Evolutionary conservation across 345 rosid genomes (phyloP), one percentile per base, ranked within the genome.

Genomic region (Alliaria petiolata): DNA sequence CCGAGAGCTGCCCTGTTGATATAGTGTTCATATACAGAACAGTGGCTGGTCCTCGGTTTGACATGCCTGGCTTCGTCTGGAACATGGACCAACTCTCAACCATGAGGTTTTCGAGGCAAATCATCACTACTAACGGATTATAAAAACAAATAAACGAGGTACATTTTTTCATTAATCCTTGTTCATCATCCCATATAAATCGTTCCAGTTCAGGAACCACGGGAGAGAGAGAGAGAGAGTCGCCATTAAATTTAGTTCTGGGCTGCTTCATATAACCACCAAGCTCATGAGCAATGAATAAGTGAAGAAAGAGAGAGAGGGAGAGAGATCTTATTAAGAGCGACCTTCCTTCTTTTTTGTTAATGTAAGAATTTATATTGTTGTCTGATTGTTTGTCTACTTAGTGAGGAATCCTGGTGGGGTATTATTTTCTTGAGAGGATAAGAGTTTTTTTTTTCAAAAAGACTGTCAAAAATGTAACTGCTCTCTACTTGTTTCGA

Each of bases 21-120:
- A 91, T 88, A 86, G 91, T 93, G 53, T 93, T 91, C 65, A 79
- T 89, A 44, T 93, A 93, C 63, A 70, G 97, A 75, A 85, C 95
- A 12, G 81, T 93, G 22, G 85, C 93, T 0, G 97, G 99, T 64
- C 93, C 89, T 31, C 84, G 99, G 80, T 67, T 70, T 10, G 99
- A 93, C 76, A 89, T 76, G 90, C 99, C 99, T 50, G 81, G 72
- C 16, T 93, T 80, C 78, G 91, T 93, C 15, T 86, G 92, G 93
- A 84, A 85, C 31, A 83, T 83, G 89, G 79, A 83, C 52, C 80
- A 76, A n/a, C 40, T 68, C 52, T 69, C 79, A 38, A 20, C 60
- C 5, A 62, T 39, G 70, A 76, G 79, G 61, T 56, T 76, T 12
- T 76, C 79, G 20, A 62, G 75, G 54, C 46, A 69, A n/a, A 69